Evolutionary conservation across 306 rosid species (phyloP).

Genomic region (Cucurbita pepo): DNA sequence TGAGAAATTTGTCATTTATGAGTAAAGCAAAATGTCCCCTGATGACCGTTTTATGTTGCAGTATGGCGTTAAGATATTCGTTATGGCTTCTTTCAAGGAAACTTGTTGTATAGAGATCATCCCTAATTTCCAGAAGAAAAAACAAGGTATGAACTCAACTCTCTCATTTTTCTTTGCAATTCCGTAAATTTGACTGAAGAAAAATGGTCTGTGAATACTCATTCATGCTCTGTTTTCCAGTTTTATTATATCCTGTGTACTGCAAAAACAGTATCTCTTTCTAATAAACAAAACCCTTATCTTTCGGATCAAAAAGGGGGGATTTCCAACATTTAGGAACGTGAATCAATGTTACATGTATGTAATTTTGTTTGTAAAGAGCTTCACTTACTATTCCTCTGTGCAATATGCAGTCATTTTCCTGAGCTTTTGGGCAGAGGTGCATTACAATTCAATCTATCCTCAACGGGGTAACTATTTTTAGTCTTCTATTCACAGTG

Average conservation of each 20-base stretch:
- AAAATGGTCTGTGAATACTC: neutral
- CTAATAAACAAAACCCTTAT: neutral
- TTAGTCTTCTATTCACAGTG: neutral
- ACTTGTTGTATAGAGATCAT: constrained; percentile 70
- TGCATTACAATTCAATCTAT: constrained; percentile 86
- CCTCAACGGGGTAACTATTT: constrained; percentile 61
- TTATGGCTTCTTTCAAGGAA: constrained; percentile 79
- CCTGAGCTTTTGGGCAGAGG: constrained; percentile 97
- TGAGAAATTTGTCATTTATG: neutral
- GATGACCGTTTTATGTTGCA: constrained; percentile 16
- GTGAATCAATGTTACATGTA: neutral
- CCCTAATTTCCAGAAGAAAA: constrained; percentile 43
- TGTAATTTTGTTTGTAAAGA: neutral
- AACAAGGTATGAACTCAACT: constrained; percentile 25
- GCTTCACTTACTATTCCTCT: neutral
- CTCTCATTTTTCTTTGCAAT: neutral
- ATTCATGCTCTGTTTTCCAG: neutral
- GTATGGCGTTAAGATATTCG: constrained; percentile 60
- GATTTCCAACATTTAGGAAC: neutral
- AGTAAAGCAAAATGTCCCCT: neutral
- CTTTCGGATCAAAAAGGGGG: neutral
- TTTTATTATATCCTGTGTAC: neutral
- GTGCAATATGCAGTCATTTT: constrained; percentile 43
- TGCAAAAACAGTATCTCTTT: neutral
- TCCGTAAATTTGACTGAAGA: neutral